Base-by-base conservation (phyloP, 208 protist species). In the Crithidia expoeki region DNA sequence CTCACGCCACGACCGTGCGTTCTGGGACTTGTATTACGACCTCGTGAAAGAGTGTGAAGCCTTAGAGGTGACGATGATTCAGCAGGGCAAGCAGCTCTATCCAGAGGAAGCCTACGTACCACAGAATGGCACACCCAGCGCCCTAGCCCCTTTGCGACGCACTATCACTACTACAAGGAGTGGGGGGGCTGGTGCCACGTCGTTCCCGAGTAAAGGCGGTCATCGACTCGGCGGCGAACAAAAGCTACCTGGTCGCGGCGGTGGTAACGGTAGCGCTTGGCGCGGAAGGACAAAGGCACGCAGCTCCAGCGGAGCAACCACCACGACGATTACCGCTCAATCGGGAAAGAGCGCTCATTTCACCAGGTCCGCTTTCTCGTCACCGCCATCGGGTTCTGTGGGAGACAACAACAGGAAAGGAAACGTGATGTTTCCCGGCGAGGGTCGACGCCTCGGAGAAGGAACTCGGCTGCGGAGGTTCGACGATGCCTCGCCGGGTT, bases 21-120 rank as follows among this genome's bases (percentile, higher is more conserved):
- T 96, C 61, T 94, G 89, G 88, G 56, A 76, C 40, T 78, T 94
- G 10, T 93, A 94, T 69, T 77, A 91, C 40, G 58, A 94, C 23
- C 76, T 96, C 6, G 83, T 93, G 17, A 62, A 68, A 19, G 87
- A 96, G 68, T 93, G 88, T 59, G 89, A 94, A 59, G 79, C 65
- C 30, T 60, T 92, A 19, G 85, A 96, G 33, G 42, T 88, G 46
- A 44, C 61, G 5, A 77, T 91, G 44, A 73, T 86, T 0, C 62
- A 55, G 46, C 52, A 69, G 17, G 74, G 81, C 21, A 57, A 66
- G 36, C 57, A 66, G 47, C 55, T 89, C 19, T 89, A 92, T 49
- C 83, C 86, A 5, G 67, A 67, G n/a, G 52, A 60, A 0, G 42
- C 63, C 38, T 65, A 70, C 38, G 38, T 34, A n/a, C 58, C 71